Conservation (phyloP, 75 land plant species). For the Azolla pinnata region DNA sequence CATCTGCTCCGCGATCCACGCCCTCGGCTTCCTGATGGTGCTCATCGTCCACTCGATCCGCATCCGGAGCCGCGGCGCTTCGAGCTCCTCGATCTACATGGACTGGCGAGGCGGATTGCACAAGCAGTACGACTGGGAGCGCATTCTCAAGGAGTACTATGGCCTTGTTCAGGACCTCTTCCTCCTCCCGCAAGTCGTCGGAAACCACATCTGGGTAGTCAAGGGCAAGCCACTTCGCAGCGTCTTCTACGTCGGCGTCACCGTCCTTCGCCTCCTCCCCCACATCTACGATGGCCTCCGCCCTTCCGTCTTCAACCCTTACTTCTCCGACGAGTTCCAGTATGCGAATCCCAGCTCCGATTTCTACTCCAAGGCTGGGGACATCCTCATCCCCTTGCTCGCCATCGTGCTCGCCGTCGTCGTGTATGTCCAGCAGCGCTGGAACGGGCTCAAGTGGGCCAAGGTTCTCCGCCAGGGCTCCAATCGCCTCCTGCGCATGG, state of each 20-base stretch:
- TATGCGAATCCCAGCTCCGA: constrained; percentile 53
- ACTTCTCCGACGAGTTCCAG: constrained; percentile 36
- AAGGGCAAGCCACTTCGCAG: constrained; percentile 43
- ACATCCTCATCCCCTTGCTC: constrained; percentile 39
- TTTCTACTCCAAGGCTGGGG: constrained; percentile 53
- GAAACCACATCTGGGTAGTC: constrained; percentile 42
- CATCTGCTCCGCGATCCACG: constrained; percentile 29
- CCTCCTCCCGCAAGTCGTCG: constrained; percentile 64
- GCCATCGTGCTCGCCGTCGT: constrained; percentile 37
- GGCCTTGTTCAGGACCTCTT: constrained; percentile 71
- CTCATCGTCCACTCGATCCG: constrained; percentile 24
- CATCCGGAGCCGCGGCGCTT: constrained; percentile 7
- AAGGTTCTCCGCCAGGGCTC: constrained; percentile 16
- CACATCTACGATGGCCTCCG: constrained; percentile 46
- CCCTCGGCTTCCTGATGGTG: constrained; percentile 37
- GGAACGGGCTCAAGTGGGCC: constrained; percentile 30
- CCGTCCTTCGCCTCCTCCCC: constrained; percentile 46
- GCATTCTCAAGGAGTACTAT: constrained; percentile 37
- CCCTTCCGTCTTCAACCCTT: constrained; percentile 44
- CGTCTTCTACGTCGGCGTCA: constrained; percentile 51
- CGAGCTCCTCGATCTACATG: constrained; percentile 3
- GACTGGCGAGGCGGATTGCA: constrained; percentile 17
- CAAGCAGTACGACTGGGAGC: constrained; percentile 33
- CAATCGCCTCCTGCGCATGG: constrained; percentile 29
- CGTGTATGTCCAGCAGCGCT: constrained; percentile 55